These are phyloP conservation scores for Paragyromitra xinjiangensis DNA, from an alignment of 495 filamentous ascomycete genomes.

Conservation along the genomic window DNA sequence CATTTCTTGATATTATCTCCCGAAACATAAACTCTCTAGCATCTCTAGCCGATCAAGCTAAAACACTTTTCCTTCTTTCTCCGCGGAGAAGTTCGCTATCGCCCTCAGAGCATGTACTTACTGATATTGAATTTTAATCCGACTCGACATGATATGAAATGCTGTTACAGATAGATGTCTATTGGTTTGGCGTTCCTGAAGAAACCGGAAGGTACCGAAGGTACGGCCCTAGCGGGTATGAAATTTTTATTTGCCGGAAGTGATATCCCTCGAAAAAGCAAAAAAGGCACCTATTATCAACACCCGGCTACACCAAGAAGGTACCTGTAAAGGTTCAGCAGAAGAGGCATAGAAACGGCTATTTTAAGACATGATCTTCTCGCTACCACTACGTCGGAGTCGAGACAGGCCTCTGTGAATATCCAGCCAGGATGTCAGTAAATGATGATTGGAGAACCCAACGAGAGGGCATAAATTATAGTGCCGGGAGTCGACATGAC, in stretches of 20 bases:
- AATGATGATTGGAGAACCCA: slow-evolving; percentile 9
- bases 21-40: background rate
- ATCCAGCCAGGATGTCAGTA: slow-evolving; percentile 13
- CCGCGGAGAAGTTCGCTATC: slow-evolving; percentile 23
- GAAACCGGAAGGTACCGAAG: slow-evolving; percentile 8
- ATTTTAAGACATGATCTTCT: slow-evolving; percentile 38
- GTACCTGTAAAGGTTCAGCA: slow-evolving; percentile 16
- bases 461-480: slow-evolving; percentile 17
- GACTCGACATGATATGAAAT: slow-evolving; percentile 14
- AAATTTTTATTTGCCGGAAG: slow-evolving; percentile 11
- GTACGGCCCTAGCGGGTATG: background rate
- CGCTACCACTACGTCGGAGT: slow-evolving; percentile 37
- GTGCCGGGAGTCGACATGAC: background rate
- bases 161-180: slow-evolving; percentile 2
- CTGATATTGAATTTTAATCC: background rate
- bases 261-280: slow-evolving; percentile 31
- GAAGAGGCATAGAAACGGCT: slow-evolving; percentile 18
- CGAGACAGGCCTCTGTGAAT: slow-evolving; percentile 9
- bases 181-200: slow-evolving; percentile 26
- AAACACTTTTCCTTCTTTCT: slow-evolving; percentile 21
- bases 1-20: background rate
- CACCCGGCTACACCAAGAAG: slow-evolving; percentile 5
- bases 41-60: slow-evolving; percentile 6
- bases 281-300: slow-evolving; percentile 8
- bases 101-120: background rate